Percentiles rank a stretch among this genome's conserved stretches.
phyloP scores from a whole-genome alignment of 2,329 filamentous ascomycete genomes.

The Zasmidium citrigriseum region DNA sequence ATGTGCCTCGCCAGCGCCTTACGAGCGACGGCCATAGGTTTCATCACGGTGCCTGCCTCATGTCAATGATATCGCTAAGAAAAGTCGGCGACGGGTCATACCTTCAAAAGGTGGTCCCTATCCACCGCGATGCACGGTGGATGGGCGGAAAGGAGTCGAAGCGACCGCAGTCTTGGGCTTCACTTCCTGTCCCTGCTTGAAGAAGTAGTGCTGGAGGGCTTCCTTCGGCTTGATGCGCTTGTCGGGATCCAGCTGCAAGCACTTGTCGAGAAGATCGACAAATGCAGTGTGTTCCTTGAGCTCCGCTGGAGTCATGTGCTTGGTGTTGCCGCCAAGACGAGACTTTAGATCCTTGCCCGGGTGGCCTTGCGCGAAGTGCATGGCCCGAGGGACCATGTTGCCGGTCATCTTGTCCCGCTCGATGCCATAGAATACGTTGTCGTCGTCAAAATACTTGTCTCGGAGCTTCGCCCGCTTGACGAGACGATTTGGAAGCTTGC shows the following conservation, averaged over 20 bases:
- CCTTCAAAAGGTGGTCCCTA: too few species aligned
- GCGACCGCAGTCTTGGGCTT: slow-evolving; percentile 13
- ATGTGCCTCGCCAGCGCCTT: too few species aligned
- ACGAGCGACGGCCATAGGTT: too few species aligned
- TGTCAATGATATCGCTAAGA: too few species aligned
- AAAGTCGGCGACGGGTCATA: too few species aligned
- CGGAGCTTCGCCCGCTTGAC: slow-evolving; percentile 79
- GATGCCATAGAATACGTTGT: slow-evolving; percentile 72
- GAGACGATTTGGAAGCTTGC: slow-evolving; percentile 86
- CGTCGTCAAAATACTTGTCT: slow-evolving; percentile 72
- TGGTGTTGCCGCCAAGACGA: slow-evolving; percentile 66
- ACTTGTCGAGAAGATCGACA: slow-evolving; percentile 83
- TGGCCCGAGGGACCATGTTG: slow-evolving; percentile 70
- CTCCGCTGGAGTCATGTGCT: slow-evolving; percentile 72
- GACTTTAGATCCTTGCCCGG: slow-evolving; percentile 72
- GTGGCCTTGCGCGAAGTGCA: slow-evolving; percentile 66
- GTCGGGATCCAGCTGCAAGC: slow-evolving; percentile 85
- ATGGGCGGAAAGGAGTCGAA: slow-evolving; percentile 16
- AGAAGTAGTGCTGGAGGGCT: slow-evolving; percentile 87
- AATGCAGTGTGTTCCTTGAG: slow-evolving; percentile 79
- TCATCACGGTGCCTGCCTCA: too few species aligned
- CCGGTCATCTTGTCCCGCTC: slow-evolving; percentile 86
- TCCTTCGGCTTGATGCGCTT: slow-evolving; percentile 86
- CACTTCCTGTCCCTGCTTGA: slow-evolving; percentile 41
- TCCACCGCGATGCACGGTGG: slow-evolving; percentile 20